These are phyloP conservation scores for Pythium graminicola DNA, from an alignment of 352 stramenopile genomes.

Conservation along the genomic window DNA sequence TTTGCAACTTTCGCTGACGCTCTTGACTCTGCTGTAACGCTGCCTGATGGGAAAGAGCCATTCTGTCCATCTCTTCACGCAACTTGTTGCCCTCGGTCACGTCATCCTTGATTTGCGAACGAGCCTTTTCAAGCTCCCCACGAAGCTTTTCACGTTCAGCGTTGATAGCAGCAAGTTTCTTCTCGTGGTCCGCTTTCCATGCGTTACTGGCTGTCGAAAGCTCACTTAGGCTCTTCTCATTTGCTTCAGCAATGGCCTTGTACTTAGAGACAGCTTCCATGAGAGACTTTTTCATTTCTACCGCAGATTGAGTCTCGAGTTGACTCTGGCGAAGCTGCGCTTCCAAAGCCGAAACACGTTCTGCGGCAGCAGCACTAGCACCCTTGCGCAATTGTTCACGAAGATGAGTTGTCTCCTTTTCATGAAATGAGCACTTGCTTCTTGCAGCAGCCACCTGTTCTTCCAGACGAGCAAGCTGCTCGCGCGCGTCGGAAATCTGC, in stretches of 20 bases:
- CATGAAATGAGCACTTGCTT: conserved; percentile 36
- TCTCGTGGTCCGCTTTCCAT: conserved; percentile 49
- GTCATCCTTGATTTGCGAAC: conserved; percentile 50
- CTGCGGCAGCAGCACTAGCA: conserved; percentile 42
- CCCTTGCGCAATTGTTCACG: conserved; percentile 62
- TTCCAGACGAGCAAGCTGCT: conserved; percentile 45
- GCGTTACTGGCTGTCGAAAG: conserved; percentile 54
- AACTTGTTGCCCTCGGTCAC: conserved; percentile 51
- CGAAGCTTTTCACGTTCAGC: conserved; percentile 34
- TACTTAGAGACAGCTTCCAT: conserved; percentile 61
- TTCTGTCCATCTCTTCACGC: conserved; percentile 55
- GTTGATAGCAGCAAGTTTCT: conserved; percentile 40
- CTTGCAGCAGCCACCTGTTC: conserved; percentile 40
- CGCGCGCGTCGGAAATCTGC: conserved; percentile 27
- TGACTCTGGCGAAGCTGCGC: conserved; percentile 54
- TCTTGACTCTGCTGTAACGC: conserved; percentile 38
- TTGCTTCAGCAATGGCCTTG: conserved; percentile 69
- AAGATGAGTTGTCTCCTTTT: conserved; percentile 53
- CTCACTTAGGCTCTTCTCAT: conserved; percentile 59
- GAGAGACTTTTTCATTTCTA: conserved; percentile 54
- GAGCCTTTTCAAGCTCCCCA: conserved; percentile 40
- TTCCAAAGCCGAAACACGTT: conserved; percentile 57
- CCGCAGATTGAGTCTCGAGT: conserved; percentile 45
- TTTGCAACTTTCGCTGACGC: conserved; percentile 39
- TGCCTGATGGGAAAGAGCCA: conserved; percentile 32